Percentiles rank a stretch among this genome's conserved stretches.
phyloP scores from a whole-genome alignment of 306 rosid species.

The Styphnolobium japonicum region DNA sequence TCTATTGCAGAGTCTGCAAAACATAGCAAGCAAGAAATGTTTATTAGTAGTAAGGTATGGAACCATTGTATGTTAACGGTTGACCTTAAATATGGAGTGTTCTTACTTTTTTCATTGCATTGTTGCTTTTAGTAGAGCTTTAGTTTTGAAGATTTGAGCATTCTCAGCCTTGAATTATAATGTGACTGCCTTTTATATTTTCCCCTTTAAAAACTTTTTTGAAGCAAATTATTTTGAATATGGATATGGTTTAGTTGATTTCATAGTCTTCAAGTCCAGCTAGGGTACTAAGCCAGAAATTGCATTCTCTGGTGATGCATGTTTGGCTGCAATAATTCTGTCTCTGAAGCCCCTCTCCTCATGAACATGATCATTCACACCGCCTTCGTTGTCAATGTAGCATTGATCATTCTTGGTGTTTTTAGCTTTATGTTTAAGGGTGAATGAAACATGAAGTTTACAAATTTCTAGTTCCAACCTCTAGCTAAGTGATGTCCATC shows the following conservation, averaged over 20 bases:
- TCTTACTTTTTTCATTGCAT: conserved; percentile 4
- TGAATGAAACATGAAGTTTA: neutral
- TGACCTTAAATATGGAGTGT: neutral
- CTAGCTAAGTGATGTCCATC: neutral
- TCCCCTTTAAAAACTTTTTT: neutral
- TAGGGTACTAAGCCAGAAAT: neutral
- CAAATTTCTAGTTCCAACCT: neutral
- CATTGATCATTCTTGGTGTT: neutral
- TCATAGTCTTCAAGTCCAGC: neutral
- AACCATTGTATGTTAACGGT: neutral
- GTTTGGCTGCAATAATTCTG: neutral
- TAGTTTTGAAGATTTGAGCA: neutral
- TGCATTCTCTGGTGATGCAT: neutral
- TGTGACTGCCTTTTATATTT: neutral
- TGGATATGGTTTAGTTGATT: conserved; percentile 6
- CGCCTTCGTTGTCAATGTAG: neutral
- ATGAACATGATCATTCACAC: neutral
- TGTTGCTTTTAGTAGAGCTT: conserved; percentile 11
- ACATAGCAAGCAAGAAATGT: conserved; percentile 52
- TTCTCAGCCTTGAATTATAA: neutral
- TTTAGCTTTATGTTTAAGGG: no score
- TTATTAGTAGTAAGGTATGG: conserved; percentile 66
- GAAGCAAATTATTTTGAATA: neutral
- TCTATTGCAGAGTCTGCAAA: conserved; percentile 48
- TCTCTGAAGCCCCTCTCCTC: neutral